These are phyloP conservation scores for Ceratocystiopsis minuta DNA, from an alignment of 2,329 filamentous ascomycete species.

Conservation along the genomic window DNA sequence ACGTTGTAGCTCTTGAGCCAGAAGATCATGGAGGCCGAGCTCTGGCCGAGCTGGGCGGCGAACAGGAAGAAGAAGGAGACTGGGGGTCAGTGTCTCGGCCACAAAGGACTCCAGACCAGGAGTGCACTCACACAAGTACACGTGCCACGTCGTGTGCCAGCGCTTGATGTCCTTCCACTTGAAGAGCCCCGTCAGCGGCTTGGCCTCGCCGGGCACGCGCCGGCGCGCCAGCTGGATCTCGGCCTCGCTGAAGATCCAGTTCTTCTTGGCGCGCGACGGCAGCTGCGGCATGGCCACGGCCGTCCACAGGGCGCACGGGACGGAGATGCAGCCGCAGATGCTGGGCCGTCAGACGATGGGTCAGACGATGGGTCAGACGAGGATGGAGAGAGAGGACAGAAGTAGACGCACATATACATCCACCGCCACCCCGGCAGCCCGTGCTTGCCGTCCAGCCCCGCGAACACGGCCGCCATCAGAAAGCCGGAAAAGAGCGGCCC, in stretches of 20 bases:
- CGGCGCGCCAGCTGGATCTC: constrained; percentile 11
- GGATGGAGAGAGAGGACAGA: background rate
- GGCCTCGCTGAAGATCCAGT: constrained; percentile 13
- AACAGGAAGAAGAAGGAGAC: constrained; percentile 12
- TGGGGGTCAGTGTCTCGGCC: background rate
- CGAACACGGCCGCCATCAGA: constrained; percentile 12
- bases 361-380: background rate
- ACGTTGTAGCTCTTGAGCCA: constrained; percentile 15
- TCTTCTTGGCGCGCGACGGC: constrained; percentile 11
- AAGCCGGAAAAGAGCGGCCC: constrained; percentile 14
- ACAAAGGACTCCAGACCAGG: background rate
- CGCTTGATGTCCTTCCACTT: constrained; percentile 15
- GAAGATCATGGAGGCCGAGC: constrained; percentile 13
- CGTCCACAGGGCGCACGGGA: constrained; percentile 13
- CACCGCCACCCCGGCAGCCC: constrained; percentile 13
- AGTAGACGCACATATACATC: constrained; percentile 13
- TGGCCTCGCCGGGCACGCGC: constrained; percentile 12
- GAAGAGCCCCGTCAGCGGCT: constrained; percentile 12
- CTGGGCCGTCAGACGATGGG: no score
- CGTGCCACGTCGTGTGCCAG: constrained; percentile 15
- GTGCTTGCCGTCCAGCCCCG: constrained; percentile 12
- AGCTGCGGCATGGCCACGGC: constrained; percentile 13
- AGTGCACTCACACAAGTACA: constrained; percentile 11
- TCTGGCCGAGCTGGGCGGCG: constrained; percentile 10
- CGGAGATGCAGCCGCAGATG: constrained; percentile 12